Conservation (phyloP, 441 rosid genomes). For the Metrosideros polymorpha region DNA sequence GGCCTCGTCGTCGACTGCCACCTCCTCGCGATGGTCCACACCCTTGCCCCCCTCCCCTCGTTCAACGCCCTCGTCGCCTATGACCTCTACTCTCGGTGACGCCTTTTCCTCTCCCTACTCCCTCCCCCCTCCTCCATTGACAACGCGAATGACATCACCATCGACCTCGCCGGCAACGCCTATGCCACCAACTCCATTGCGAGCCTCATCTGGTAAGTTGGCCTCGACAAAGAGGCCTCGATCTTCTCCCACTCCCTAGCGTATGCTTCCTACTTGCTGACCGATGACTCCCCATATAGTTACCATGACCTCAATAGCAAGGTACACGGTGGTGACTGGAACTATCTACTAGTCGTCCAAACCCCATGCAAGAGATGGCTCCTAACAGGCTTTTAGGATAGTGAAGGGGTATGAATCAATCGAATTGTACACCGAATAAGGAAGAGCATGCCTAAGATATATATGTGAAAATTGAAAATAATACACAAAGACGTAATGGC, state of each 20-base stretch:
- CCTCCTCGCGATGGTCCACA: constrained; percentile 49
- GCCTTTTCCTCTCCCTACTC: constrained; percentile 53
- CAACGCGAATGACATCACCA: constrained; percentile 42
- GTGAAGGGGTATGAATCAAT: too few species aligned
- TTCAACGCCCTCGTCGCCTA: constrained; percentile 72
- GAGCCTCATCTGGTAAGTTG: constrained; percentile 69
- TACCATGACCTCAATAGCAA: constrained; percentile 49
- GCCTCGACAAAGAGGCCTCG: constrained; percentile 36
- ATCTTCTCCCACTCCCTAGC: constrained; percentile 48
- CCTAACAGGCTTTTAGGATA: too few species aligned
- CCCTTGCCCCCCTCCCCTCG: constrained; percentile 37
- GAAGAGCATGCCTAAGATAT: too few species aligned
- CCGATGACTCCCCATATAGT: constrained; percentile 11
- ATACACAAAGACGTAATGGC: too few species aligned
- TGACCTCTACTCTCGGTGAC: constrained; percentile 39
- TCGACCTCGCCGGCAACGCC: constrained; percentile 55
- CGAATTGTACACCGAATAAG: too few species aligned
- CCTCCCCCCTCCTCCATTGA: not conserved
- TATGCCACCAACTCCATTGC: constrained; percentile 57
- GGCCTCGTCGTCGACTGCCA: constrained; percentile 58
- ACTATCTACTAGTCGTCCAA: constrained; percentile 47
- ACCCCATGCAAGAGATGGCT: constrained; percentile 25
- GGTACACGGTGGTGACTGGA: constrained; percentile 51
- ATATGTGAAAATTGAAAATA: too few species aligned
- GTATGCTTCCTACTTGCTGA: constrained; percentile 30